Percentiles rank a stretch among this genome's conserved stretches.
Evolutionary conservation across 2,329 filamentous ascomycete genomes (phyloP).

Genomic region (Cercospora citrullina): DNA sequence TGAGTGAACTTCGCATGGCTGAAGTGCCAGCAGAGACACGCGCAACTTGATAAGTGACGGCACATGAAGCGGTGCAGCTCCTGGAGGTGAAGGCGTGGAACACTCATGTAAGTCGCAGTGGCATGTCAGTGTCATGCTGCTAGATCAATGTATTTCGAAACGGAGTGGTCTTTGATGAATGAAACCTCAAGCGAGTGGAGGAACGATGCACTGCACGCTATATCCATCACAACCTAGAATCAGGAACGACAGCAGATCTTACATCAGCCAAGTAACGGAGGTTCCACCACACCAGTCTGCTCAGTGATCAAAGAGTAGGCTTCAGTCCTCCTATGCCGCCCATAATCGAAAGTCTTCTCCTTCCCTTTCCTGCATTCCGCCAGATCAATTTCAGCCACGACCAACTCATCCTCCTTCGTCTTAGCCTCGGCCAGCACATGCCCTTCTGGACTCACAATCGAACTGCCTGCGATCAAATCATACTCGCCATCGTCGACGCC

Average conservation of each 20-base stretch:
- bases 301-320: slow-evolving; percentile 45
- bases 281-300: slow-evolving; percentile 47
- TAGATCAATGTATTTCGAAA: background rate
- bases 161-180: background rate
- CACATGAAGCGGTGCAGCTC: background rate
- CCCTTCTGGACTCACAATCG: slow-evolving; percentile 52
- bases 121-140: background rate
- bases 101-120: background rate
- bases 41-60: background rate
- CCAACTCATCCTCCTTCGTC: slow-evolving; percentile 52
- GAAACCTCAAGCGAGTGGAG: background rate
- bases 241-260: slow-evolving; percentile 15
- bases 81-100: background rate
- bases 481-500: slow-evolving; percentile 55
- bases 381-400: slow-evolving; percentile 55
- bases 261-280: slow-evolving; percentile 31
- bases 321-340: slow-evolving; percentile 48
- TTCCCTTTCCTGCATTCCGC: slow-evolving; percentile 51
- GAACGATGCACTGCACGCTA: background rate
- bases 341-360: slow-evolving; percentile 51
- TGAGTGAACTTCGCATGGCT: background rate
- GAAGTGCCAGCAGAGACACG: background rate
- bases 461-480: slow-evolving; percentile 52
- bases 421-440: slow-evolving; percentile 53
- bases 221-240: background rate